phyloP scores from a whole-genome alignment of 1,284 basidiomycete species.

The Cerioporus squamosus region DNA sequence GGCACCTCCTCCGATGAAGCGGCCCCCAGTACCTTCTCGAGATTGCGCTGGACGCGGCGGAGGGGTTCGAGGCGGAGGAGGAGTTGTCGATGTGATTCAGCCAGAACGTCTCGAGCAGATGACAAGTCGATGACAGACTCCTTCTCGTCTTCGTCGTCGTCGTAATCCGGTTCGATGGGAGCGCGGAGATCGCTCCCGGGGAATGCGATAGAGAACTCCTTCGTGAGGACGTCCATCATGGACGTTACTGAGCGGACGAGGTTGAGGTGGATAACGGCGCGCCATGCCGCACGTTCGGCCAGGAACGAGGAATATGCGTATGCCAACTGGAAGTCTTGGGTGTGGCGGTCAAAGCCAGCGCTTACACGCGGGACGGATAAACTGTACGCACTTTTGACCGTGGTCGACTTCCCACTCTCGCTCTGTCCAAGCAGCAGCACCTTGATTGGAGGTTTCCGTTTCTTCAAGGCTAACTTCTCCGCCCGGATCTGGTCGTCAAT shows the following conservation, averaged over 20 bases:
- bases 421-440: slow-evolving; percentile 58
- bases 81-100: slow-evolving; percentile 48
- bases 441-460: slow-evolving; percentile 57
- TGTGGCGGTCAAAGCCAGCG: too few relatives aligned
- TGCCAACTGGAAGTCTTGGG: slow-evolving; percentile 42
- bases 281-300: slow-evolving; percentile 61
- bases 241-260: slow-evolving; percentile 60
- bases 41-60: slow-evolving; percentile 50
- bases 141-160: slow-evolving; percentile 17
- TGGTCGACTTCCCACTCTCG: slow-evolving; percentile 57
- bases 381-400: slow-evolving; percentile 62
- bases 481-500: slow-evolving; percentile 70
- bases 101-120: slow-evolving; percentile 28
- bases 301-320: slow-evolving; percentile 54
- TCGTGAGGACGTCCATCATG: slow-evolving; percentile 53
- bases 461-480: slow-evolving; percentile 57
- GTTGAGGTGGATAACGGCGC: slow-evolving; percentile 66
- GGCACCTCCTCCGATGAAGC: slow-evolving; percentile 19
- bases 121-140: slow-evolving; percentile 3
- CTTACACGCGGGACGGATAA: not conserved
- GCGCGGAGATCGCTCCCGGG: not conserved
- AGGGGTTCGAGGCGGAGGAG: slow-evolving; percentile 53
- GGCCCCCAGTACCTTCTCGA: slow-evolving; percentile 53
- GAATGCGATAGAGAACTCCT: slow-evolving; percentile 37
- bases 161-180: slow-evolving; percentile 16